These are phyloP conservation scores for Recurvomyces mirabilis DNA, from an alignment of 495 filamentous ascomycete species.

Conservation along the genomic window DNA sequence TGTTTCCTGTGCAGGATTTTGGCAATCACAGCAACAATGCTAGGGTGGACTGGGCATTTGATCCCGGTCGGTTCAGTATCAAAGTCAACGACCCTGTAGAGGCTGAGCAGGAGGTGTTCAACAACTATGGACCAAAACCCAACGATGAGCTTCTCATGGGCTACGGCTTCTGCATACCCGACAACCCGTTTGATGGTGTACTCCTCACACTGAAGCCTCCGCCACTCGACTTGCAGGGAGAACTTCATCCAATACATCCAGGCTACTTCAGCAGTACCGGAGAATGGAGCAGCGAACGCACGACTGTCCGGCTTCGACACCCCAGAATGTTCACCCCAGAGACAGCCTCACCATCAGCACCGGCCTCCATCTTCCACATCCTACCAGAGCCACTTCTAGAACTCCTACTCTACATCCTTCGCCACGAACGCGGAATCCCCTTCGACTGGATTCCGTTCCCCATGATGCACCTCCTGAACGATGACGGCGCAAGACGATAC, in stretches of 20 bases:
- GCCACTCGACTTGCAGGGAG: constrained; percentile 9
- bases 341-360: too few species aligned
- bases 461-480: background rate
- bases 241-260: constrained; percentile 6
- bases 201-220: constrained; percentile 34
- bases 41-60: constrained; percentile 51
- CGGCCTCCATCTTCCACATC: background rate
- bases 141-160: constrained; percentile 60
- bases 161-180: constrained; percentile 52
- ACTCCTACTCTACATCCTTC: constrained; percentile 17
- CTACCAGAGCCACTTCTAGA: constrained; percentile 18
- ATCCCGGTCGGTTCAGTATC: constrained; percentile 37
- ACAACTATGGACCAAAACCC: constrained; percentile 58
- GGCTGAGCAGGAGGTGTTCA: constrained; percentile 46
- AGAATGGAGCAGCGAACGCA: constrained; percentile 14
- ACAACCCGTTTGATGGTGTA: constrained; percentile 37
- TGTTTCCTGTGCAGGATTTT: constrained; percentile 52
- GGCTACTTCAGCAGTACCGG: constrained; percentile 11
- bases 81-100: constrained; percentile 35
- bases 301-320: constrained; percentile 13
- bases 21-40: constrained; percentile 48
- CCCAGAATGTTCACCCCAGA: too few species aligned
- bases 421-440: constrained; percentile 14
- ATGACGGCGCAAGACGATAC: constrained; percentile 3
- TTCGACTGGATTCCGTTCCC: constrained; percentile 5